Evolutionary conservation across 805 yeast genomes (phyloP), one percentile per base, ranked within the genome.

Genomic region (Zygosaccharomyces lentus): DNA sequence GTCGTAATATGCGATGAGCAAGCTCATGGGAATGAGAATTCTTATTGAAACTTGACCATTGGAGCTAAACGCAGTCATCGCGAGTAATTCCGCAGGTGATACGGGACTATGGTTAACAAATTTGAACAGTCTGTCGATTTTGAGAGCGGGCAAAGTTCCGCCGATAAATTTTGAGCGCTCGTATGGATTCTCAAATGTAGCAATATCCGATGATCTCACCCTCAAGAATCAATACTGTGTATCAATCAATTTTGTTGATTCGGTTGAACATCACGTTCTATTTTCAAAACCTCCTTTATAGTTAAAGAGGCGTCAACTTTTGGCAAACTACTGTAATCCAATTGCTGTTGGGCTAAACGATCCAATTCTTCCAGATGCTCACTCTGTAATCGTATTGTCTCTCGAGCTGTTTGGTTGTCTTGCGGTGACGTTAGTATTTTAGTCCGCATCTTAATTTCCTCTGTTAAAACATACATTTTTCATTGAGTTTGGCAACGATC

Each of bases 391-490:
- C 35, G 32, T 15, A 34, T 41, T 19, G 51, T 48, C 21, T 48
- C 50, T 24, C 17, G 39, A n/a, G 40, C 48, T 9, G 55, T 43
- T n/a, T 37, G 26, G 12, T 51, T 47, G 23, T 47, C 55, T 52
- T 37, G 23, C 6, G n/a, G 19, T 10, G 9, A n/a, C 23, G 48
- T 48, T 45, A 45, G 46, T 41, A 26, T n/a, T 5, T 9, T 21
- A 24, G 4, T 23, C 7, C 17, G 21, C 10, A 41, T 15, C 13
- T 29, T 12, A 6, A 32, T 37, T 27, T 17, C 15, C 10, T 29
- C 9, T n/a, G 12, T 9, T 21, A 12, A 9, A 34, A 50, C 60
- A 53, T 55, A 56, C 60, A 45, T 25, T 45, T 51, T 17, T 41
- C 46, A 26, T 49, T 50, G 39, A 55, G 38, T 13, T 37, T 43